A percentile compares a stretch with the other conserved stretches of the same genome.
Evolutionary conservation across 495 filamentous ascomycete genomes (phyloP).

Genomic region (Penicillium tannophilum): DNA sequence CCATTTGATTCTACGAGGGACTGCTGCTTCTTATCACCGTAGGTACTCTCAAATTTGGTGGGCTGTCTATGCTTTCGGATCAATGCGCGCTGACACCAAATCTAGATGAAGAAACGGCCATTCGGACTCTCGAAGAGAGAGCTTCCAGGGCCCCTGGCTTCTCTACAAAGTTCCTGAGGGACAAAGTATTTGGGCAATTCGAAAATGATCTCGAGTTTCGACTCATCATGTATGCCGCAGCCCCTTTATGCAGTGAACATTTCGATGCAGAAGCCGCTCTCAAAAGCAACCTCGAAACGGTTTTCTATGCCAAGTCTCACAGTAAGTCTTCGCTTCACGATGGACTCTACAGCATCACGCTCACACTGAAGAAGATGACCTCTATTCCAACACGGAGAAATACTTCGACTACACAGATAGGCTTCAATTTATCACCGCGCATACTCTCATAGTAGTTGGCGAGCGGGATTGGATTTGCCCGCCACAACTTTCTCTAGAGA

Average conservation of each 20-base stretch:
- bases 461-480: conserved; percentile 7
- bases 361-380: conserved; percentile 3
- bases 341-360: background rate
- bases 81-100: background rate
- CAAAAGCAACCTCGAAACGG: conserved; percentile 2
- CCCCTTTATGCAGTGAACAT: background rate
- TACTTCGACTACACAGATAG: conserved; percentile 17
- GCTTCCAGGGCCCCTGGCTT: conserved; percentile 9
- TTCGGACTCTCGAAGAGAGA: conserved; percentile 8
- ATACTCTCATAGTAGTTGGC: conserved; percentile 17
- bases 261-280: conserved; percentile 2
- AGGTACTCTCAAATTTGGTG: background rate
- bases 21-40: conserved; percentile 14
- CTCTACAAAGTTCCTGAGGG: conserved; percentile 12
- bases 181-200: conserved; percentile 18
- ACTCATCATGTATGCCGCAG: conserved; percentile 14
- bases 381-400: conserved; percentile 13
- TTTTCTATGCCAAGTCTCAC: conserved; percentile 7
- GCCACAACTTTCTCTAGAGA: background rate
- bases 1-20: conserved; percentile 12
- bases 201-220: conserved; percentile 17
- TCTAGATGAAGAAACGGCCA: conserved; percentile 7
- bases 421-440: conserved; percentile 10
- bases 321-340: background rate
- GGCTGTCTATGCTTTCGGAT: too few relatives aligned